Conservation (phyloP, 2,329 filamentous ascomycete species). For the Phialophora expanda region DNA sequence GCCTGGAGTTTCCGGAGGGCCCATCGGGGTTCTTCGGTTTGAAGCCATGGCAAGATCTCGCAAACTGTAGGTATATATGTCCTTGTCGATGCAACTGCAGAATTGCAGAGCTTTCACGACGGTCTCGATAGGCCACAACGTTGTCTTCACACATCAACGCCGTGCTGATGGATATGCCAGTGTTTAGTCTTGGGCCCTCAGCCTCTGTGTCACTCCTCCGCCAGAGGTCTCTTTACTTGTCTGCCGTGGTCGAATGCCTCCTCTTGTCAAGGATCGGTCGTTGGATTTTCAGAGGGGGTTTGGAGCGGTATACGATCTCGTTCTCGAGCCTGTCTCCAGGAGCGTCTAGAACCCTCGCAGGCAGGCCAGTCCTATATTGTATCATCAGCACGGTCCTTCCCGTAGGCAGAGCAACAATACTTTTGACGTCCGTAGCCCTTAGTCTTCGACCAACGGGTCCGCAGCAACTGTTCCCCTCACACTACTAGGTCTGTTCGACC, state of each 20-base stretch:
- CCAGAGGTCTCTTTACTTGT: background rate
- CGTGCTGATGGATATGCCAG: background rate
- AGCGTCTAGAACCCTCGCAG: constrained; percentile 8
- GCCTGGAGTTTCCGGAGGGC: constrained; percentile 53
- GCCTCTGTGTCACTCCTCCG: background rate
- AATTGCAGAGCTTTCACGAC: background rate
- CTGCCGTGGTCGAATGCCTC: background rate
- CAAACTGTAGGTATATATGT: background rate
- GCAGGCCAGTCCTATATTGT: constrained; percentile 3
- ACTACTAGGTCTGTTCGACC: background rate
- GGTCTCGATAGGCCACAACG: background rate
- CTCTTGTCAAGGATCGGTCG: background rate
- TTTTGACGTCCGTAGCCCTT: constrained; percentile 17
- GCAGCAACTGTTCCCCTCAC: constrained; percentile 21
- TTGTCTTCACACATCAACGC: background rate
- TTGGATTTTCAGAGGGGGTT: background rate
- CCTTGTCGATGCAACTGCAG: background rate
- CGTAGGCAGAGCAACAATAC: constrained; percentile 30
- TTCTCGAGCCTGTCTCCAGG: constrained; percentile 7
- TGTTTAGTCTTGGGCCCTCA: background rate
- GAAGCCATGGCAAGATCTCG: constrained; percentile 26
- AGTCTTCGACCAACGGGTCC: constrained; percentile 23
- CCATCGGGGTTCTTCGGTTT: constrained; percentile 41
- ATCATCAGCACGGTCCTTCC: constrained; percentile 22
- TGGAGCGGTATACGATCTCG: constrained; percentile 7